Evolutionary conservation across 2,329 filamentous ascomycete genomes (phyloP).

Genomic region (Trichoderma lentiforme): DNA sequence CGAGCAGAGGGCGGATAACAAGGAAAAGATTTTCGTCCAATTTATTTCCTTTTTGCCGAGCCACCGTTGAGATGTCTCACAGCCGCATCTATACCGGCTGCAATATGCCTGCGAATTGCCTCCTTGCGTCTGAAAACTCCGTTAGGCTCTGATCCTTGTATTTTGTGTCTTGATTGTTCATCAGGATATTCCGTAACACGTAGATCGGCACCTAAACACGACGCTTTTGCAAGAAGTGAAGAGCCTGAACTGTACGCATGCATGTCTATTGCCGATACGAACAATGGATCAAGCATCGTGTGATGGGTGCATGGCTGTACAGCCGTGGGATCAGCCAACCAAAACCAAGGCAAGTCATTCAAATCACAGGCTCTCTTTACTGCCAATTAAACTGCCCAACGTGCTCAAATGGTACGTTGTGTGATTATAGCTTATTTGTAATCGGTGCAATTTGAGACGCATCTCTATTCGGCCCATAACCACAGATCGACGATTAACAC

Average conservation of each 20-base stretch:
- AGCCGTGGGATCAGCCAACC: not conserved
- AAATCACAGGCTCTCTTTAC: not conserved
- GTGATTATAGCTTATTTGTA: not conserved
- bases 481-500: not conserved
- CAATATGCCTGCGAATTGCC: not conserved
- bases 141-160: not conserved
- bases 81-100: not conserved
- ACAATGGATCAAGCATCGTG: not conserved
- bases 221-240: not conserved
- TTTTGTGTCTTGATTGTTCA: not conserved
- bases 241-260: not conserved
- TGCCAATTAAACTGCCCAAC: not conserved
- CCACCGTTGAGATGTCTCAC: not conserved
- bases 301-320: not conserved
- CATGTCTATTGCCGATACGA: slow-evolving; percentile 4
- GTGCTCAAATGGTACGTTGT: not conserved
- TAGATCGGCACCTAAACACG: not conserved
- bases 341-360: not conserved
- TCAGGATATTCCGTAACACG: too few relatives aligned
- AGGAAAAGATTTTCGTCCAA: not conserved
- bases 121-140: not conserved
- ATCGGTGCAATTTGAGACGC: not conserved
- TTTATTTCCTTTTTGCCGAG: not conserved
- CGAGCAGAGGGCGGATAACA: not conserved
- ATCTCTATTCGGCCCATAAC: not conserved